Base-by-base conservation (phyloP, 78 protist genomes). In the Guillardia theta region DNA sequence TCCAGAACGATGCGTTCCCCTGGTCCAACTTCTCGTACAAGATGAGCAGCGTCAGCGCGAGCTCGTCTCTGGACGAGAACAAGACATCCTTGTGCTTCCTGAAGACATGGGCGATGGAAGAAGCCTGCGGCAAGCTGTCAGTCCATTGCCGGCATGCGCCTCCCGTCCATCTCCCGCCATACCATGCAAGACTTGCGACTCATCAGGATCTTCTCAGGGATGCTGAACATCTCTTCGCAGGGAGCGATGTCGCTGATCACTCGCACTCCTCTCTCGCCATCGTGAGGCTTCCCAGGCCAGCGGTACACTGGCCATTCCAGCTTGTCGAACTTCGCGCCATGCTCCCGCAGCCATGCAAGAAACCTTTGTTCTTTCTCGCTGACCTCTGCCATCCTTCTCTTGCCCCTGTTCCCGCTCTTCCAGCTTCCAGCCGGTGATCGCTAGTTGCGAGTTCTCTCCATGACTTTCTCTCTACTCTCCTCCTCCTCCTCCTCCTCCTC, bases 271-370 rank as follows among this genome's bases (percentile, higher is more conserved):
- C 93, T 30, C 76, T 48, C 93, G 64, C 93, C 54, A 19, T 88
- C 93, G 54, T 88, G 64, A 8, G 64, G 70, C 64, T 88, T 41
- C 36, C 93, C 93, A 2, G 93, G 93, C 93, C 93, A 88, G 15
- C n/a, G 8, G 15, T 8, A 45, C 64, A 88, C 64, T 18, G 93
- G 93, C 93, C 93, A 88, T 48, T 88, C 62, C 22, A 88, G 62
- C 39, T 88, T 88, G 1, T 54, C 76, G 39, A 43, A 88, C 24
- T 0, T 8, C 9, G 93, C 93, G 12, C 93, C 93, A 2, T 48
- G 18, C 4, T 45, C n/a, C 24, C 5, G 6, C 54, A 88, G 93
- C 93, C 93, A 88, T 18, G 36, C 70, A 0, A 88, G n/a, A 45
- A 88, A 88, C 62, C n/a, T 12, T 70, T 33, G 64, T 53, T 15